phyloP scores from a whole-genome alignment of 108 stramenopile genomes.

The Cyclotella choctawhatcheeana region DNA sequence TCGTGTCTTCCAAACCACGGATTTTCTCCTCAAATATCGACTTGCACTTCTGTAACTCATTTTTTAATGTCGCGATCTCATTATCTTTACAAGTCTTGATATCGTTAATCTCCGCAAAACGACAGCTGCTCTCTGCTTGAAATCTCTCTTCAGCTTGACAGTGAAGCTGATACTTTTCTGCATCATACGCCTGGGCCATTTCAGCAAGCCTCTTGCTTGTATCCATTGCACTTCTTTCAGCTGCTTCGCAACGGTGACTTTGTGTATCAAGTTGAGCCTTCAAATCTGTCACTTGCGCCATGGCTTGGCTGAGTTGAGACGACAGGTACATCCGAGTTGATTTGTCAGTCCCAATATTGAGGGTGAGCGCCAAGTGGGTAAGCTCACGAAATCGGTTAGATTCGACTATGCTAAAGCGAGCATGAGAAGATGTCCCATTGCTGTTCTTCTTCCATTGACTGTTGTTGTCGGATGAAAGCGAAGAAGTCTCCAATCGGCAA shows the following conservation, averaged over 20 bases:
- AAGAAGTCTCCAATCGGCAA: slow-evolving; percentile 46
- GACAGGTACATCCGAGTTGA: slow-evolving; percentile 53
- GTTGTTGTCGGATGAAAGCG: slow-evolving; percentile 13
- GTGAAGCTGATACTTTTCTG: slow-evolving; percentile 38
- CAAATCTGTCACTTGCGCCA: slow-evolving; percentile 33
- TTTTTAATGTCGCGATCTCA: slow-evolving; percentile 42
- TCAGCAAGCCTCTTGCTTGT: slow-evolving; percentile 35
- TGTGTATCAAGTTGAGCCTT: slow-evolving; percentile 23
- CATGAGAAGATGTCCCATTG: slow-evolving; percentile 17
- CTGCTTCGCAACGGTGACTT: slow-evolving; percentile 30
- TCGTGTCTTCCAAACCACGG: slow-evolving; percentile 37
- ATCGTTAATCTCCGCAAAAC: slow-evolving; percentile 35
- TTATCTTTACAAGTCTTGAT: slow-evolving; percentile 42
- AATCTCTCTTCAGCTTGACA: slow-evolving; percentile 41
- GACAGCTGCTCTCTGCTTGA: slow-evolving; percentile 29
- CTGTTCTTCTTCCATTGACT: slow-evolving; percentile 22
- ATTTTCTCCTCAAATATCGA: slow-evolving; percentile 35
- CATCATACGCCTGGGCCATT: slow-evolving; percentile 34
- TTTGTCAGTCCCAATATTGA: slow-evolving; percentile 51
- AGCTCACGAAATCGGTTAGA: slow-evolving; percentile 61
- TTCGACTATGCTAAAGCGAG: slow-evolving; percentile 57
- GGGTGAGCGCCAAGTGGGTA: slow-evolving; percentile 50
- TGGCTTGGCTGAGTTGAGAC: slow-evolving; percentile 42
- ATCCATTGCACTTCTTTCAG: slow-evolving; percentile 36
- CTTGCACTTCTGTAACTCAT: slow-evolving; percentile 26